Base-by-base conservation (phyloP, 352 stramenopile genomes). In the Phytophthora litchii region DNA sequence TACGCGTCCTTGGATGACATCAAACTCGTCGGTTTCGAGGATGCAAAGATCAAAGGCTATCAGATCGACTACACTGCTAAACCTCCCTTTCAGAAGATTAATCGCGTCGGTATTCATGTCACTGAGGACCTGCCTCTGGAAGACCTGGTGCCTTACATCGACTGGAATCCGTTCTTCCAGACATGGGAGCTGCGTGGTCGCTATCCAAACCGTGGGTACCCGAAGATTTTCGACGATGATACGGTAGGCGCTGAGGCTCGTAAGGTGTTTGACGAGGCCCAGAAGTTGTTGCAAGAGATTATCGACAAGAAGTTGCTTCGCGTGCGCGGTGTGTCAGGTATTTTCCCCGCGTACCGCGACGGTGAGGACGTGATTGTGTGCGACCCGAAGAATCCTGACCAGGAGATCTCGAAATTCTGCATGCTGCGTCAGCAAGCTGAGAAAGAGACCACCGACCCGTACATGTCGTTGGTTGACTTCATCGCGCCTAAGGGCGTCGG, bases 101-200 rank as follows among this genome's bases (percentile, higher is more conserved):
- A 91, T 40, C 85, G 83, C n/a, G 62, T 97, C 36, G 92, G 92
- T 37, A 65, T 96, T 7, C 90, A 84, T 41, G 74, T 98, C 3
- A 84, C 98, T 37, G 86, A 97, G 47, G 71, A 90, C 49, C 72
- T 97, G 31, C 74, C 74, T 9, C 64, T 99, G 6, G 78, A 93
- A 55, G 83, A 96, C 41, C 71, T 98, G 27, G 81, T 98, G 16
- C 92, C 94, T n/a, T 98, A 96, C 73, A 99, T 99, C 60, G 97
- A 99, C 71, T 99, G 97, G 97, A 99, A 98, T 67, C 96, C 97
- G 12, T 99, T 99, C 76, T 99, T 99, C 82, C 95, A 99, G 78
- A 98, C 94, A 25, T 99, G 95, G 96, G 96, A 99, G 65, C 78
- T 99, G 37, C 83, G 97, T 54, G 97, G 96, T 19, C 89, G 96